These are phyloP conservation scores for Lactarius hengduanensis DNA, from an alignment of 768 basidiomycete species.

Conservation along the genomic window DNA sequence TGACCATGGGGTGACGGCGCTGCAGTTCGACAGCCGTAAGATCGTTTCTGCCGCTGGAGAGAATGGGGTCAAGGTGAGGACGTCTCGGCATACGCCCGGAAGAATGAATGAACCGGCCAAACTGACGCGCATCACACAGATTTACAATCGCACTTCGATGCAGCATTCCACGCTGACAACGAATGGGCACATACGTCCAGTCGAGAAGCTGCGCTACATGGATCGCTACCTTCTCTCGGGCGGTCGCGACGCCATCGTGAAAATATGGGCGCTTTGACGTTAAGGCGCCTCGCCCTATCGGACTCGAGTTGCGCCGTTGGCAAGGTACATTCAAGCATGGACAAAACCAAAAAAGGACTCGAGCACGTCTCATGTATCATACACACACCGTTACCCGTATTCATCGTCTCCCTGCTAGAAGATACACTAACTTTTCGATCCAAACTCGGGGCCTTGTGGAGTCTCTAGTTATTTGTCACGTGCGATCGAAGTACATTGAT, in stretches of 20 bases:
- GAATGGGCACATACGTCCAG: constrained; percentile 92
- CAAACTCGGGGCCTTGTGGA: not conserved
- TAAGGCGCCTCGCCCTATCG: not conserved
- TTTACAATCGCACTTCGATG: constrained; percentile 93
- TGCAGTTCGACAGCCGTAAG: constrained; percentile 95
- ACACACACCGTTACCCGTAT: constrained; percentile 1
- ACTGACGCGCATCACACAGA: constrained; percentile 43
- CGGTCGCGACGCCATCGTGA: constrained; percentile 79
- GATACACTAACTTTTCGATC: not conserved
- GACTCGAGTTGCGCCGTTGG: not conserved
- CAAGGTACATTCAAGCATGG: not conserved
- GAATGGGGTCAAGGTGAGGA: constrained; percentile 81
- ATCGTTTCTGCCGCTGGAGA: constrained; percentile 91
- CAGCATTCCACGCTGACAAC: constrained; percentile 80
- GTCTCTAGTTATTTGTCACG: not conserved
- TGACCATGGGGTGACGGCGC: constrained; percentile 83
- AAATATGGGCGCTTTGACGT: constrained; percentile 87
- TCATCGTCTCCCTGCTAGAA: not conserved
- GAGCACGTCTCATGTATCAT: constrained; percentile 5
- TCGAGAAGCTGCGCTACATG: constrained; percentile 89
- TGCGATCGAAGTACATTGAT: not conserved
- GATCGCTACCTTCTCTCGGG: constrained; percentile 93
- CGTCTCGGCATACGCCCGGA: not conserved
- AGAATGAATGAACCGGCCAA: constrained; percentile 3
- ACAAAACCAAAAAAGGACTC: constrained; percentile 3